Evolutionary conservation across 2,329 filamentous ascomycete species (phyloP), one percentile per base, ranked within the genome.

Genomic region (Pseudocercospora cruenta): DNA sequence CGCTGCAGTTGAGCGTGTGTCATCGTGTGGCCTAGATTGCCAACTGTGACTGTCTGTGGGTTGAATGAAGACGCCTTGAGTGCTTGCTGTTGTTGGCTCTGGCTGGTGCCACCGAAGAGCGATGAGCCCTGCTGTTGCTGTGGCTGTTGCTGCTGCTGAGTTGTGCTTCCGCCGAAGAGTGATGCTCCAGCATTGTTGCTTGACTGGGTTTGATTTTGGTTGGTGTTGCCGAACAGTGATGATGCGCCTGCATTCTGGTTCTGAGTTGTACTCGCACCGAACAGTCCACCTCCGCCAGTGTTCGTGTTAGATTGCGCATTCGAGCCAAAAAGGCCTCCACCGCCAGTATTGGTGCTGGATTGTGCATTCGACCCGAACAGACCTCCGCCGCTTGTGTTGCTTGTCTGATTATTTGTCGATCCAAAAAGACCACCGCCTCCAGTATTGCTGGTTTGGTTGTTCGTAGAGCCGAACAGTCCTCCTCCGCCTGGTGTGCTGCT

Each of bases 261-360:
- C 21, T 69, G 64, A 31, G 49, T 62, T 26, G 60, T 58, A 45
- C 60, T 65, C 3, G 47, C 51, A 24, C 71, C 71, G 22, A 76
- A 76, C 16, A 74, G 62, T 10, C 68, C 58, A 22, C 21, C 31
- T 14, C 62, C 54, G 14, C 62, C 55, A 16, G 54, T 64, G 57
- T 59, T 62, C 59, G 62, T 55, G 31, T 77, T 68, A 43, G 72
- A 69, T 43, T 73, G 72, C 19, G 69, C 71, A 33, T 63, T 67
- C 3, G 67, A 68, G 26, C 75, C 75, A 58, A 80, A 81, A 16
- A 81, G 68, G 39, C 78, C 76, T 65, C 73, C 71, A 73, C 65
- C 70, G 71, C 62, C 74, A 22, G 59, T 69, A 73, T 68, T 75
- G 60, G 61, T 66, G 73, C 69, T 72, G 61, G 58, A 72, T 45